phyloP scores from a whole-genome alignment of 768 basidiomycete genomes.

The Serpula lacrymans region DNA sequence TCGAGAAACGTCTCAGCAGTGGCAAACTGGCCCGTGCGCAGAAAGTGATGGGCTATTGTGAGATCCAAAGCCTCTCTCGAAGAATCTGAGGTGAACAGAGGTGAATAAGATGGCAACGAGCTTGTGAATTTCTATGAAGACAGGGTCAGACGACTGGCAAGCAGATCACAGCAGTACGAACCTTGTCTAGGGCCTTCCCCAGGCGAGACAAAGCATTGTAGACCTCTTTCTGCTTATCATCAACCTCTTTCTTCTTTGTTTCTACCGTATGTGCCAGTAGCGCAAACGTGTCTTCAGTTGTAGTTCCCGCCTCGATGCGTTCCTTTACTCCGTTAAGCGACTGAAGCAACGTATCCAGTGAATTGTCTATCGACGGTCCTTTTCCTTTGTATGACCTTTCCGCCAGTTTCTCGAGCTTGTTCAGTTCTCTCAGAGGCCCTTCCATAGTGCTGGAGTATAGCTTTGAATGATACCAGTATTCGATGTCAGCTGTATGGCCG shows the following conservation, averaged over 20 bases:
- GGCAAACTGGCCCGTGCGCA: conserved; percentile 79
- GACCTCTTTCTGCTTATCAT: conserved; percentile 86
- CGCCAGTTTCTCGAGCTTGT: conserved; percentile 67
- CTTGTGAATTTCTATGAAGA: conserved; percentile 54
- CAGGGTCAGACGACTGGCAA: not conserved
- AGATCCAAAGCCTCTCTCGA: conserved; percentile 62
- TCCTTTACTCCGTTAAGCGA: conserved; percentile 56
- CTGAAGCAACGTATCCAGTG: conserved; percentile 62
- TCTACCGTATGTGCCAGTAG: conserved; percentile 60
- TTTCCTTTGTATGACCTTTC: conserved; percentile 48
- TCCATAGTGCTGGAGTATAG: conserved; percentile 49
- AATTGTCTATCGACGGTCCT: conserved; percentile 49
- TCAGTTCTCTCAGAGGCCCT: conserved; percentile 70
- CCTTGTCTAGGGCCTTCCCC: conserved; percentile 92
- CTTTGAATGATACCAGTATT: not conserved
- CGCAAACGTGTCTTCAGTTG: conserved; percentile 46
- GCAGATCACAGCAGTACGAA: conserved; percentile 26
- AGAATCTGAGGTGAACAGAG: conserved; percentile 60
- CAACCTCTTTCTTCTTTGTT: conserved; percentile 75
- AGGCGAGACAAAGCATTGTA: conserved; percentile 73
- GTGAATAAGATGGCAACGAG: conserved; percentile 60
- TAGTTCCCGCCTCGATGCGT: conserved; percentile 44
- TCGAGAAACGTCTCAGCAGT: conserved; percentile 72
- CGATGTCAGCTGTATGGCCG: not conserved
- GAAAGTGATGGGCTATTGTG: conserved; percentile 71